Percentiles rank a stretch among this genome's conserved stretches.
These are phyloP conservation scores for Corynespora cassiicola DNA, from an alignment of 2,329 filamentous ascomycete species.

Conservation along the genomic window DNA sequence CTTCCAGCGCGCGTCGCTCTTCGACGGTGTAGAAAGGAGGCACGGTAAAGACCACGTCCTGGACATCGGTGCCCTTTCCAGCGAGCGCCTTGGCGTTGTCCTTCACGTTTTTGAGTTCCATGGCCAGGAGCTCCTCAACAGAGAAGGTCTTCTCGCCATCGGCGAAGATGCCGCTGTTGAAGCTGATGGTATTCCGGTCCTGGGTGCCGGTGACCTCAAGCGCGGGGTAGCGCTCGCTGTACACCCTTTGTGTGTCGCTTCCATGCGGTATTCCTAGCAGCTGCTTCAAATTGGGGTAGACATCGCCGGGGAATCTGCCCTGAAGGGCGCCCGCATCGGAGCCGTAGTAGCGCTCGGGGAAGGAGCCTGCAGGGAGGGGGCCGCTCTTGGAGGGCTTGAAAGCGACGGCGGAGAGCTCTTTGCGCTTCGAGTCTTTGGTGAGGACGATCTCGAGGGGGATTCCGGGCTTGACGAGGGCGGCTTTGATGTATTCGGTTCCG, in stretches of 20 bases:
- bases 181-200: constrained; percentile 71
- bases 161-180: constrained; percentile 79
- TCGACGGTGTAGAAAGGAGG: constrained; percentile 89
- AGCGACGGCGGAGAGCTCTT: constrained; percentile 87
- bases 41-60: constrained; percentile 86
- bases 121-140: constrained; percentile 92
- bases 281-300: constrained; percentile 92
- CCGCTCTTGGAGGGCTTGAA: constrained; percentile 84
- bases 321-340: constrained; percentile 88
- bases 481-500: constrained; percentile 97
- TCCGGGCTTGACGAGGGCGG: constrained; percentile 92
- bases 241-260: constrained; percentile 70
- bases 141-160: constrained; percentile 69
- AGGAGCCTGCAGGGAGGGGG: constrained; percentile 62
- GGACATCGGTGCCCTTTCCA: constrained; percentile 74
- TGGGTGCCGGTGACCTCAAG: constrained; percentile 70
- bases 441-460: constrained; percentile 97
- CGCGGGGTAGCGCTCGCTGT: constrained; percentile 78
- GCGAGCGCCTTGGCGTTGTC: constrained; percentile 86
- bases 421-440: constrained; percentile 96
- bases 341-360: constrained; percentile 90
- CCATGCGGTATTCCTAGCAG: constrained; percentile 75
- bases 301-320: constrained; percentile 87
- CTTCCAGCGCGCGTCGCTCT: constrained; percentile 84
- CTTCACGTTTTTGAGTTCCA: constrained; percentile 92